Evolutionary conservation across 2,329 filamentous ascomycete genomes (phyloP), one percentile per base, ranked within the genome.

Genomic region (Alternaria sp.): DNA sequence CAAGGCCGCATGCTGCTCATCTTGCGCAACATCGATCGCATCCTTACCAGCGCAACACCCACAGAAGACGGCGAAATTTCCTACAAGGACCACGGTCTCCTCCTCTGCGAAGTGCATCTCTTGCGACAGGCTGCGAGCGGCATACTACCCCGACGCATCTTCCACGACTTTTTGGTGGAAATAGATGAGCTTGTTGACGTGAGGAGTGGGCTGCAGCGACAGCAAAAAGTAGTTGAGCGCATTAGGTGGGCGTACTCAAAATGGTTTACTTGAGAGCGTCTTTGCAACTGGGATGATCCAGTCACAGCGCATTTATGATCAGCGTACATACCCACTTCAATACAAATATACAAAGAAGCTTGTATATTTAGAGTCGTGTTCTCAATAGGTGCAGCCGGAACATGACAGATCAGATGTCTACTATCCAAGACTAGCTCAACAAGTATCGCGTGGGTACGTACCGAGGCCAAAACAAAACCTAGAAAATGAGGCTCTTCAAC

Each of bases 201-300:
- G 68, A 83, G 88, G 51, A 90, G 89, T 70, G 93, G 93, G 3
- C 87, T 97, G 55, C 87, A 90, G 72, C 87, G 89, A 70, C 95
- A 98, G 83, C 86, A 90, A 63, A 90, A 88, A 77, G 91, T 95
- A 46, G 82, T 97, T 57, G 89, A 94, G 71, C 87, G 96, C 63
- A 93, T 98, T 70, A 86, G 92, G 66, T 98, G 96, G 95, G 91
- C 91, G 5, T 98, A 97, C 83, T 88, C 88, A 3, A 90, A 90
- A 76, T 97, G 91, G 91, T 79, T 85, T 50, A 74, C 69, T 10
- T 77, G 64, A 67, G 36, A 12, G 44, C 25, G 13, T 23, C 30
- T 21, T 43, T 11, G 32, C 36, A 49, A 59, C 49, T 26, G 23
- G 49, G 30, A 49, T 45, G n/a, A 44, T 23, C n/a, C 59, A 32